Percentiles rank a stretch among this genome's conserved stretches.
phyloP scores from a whole-genome alignment of 345 rosid genomes.

The Murraya koenigii region DNA sequence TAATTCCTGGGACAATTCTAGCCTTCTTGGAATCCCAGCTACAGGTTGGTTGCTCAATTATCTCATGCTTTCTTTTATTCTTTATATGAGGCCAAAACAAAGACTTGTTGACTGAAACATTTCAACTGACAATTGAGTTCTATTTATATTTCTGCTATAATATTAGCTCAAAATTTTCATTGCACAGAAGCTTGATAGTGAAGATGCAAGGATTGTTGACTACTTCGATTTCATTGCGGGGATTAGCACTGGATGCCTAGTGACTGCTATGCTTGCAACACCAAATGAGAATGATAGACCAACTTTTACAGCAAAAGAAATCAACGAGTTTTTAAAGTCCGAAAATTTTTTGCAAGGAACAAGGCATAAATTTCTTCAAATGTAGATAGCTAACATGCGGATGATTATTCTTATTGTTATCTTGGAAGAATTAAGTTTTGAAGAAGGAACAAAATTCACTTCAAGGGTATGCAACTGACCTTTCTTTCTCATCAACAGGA shows the following conservation, averaged over 20 bases:
- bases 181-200: slow-evolving; percentile 13
- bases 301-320: slow-evolving; percentile 12
- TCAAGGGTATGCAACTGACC: neutral
- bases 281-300: slow-evolving; percentile 13
- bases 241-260: slow-evolving; percentile 24
- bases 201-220: slow-evolving; percentile 19
- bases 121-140: neutral
- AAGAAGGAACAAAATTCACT: neutral
- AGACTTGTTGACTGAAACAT: neutral
- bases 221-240: slow-evolving; percentile 23
- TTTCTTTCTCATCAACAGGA: neutral
- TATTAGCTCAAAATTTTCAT: neutral
- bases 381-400: neutral
- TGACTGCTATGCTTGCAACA: slow-evolving; percentile 22
- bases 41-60: slow-evolving; percentile 9
- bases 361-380: neutral
- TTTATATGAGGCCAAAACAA: neutral
- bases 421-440: neutral
- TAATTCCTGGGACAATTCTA: slow-evolving; percentile 17
- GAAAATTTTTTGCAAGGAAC: neutral
- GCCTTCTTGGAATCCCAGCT: slow-evolving; percentile 22
- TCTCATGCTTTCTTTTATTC: neutral
- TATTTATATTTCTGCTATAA: neutral
- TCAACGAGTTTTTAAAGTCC: slow-evolving; percentile 6
- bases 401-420: too few species aligned